Evolutionary conservation across 1,284 basidiomycete genomes (phyloP).

Genomic region (Taiwanofungus camphoratus): DNA sequence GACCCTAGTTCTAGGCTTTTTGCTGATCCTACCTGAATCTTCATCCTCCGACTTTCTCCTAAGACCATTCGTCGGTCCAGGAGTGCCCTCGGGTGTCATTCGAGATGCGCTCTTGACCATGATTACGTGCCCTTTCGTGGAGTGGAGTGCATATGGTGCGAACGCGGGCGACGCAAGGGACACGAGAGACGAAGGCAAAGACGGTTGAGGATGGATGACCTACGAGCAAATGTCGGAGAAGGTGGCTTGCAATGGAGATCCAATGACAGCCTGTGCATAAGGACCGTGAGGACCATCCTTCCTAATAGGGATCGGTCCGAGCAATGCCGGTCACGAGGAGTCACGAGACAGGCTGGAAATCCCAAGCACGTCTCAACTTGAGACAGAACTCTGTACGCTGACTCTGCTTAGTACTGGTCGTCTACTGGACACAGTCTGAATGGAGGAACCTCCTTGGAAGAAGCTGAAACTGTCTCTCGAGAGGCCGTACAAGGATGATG

Average conservation of each 20-base stretch:
- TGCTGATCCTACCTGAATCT: slow-evolving; percentile 39
- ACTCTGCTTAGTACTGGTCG: too few relatives aligned
- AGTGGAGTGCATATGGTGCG: background rate
- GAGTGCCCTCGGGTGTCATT: slow-evolving; percentile 14
- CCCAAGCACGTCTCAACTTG: background rate
- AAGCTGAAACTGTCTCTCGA: slow-evolving; percentile 64
- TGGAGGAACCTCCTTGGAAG: slow-evolving; percentile 47
- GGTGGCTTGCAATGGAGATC: too few relatives aligned
- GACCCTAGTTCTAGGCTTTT: slow-evolving; percentile 72
- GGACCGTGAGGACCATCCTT: background rate
- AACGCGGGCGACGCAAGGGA: background rate
- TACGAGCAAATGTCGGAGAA: too few relatives aligned
- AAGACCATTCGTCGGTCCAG: slow-evolving; percentile 17
- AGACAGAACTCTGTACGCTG: background rate
- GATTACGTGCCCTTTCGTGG: too few relatives aligned
- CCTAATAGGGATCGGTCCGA: too few relatives aligned
- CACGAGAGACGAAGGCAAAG: too few relatives aligned
- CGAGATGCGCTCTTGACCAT: slow-evolving; percentile 24
- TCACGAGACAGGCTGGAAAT: too few relatives aligned
- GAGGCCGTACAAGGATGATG: slow-evolving; percentile 72
- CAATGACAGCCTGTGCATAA: background rate
- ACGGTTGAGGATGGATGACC: too few relatives aligned
- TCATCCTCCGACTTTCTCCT: slow-evolving; percentile 65
- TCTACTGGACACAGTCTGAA: too few relatives aligned
- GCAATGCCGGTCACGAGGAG: too few relatives aligned